These are phyloP conservation scores for Geotrichum candidum DNA, from an alignment of 1,139 yeast genomes.

Conservation along the genomic window DNA sequence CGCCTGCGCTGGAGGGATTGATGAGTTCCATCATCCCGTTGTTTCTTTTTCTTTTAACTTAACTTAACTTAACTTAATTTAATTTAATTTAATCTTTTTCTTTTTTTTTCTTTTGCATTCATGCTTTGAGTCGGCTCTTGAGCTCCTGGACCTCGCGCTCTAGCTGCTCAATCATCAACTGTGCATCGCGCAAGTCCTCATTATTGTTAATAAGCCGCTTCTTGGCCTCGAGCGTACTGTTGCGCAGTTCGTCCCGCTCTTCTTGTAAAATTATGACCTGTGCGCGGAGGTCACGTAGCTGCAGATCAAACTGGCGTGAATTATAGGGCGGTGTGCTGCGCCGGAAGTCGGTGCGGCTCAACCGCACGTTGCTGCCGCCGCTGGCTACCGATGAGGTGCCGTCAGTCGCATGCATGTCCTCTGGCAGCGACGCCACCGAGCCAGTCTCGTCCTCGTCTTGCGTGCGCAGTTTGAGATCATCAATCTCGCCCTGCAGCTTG, in stretches of 20 bases:
- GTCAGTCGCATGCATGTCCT: conserved; percentile 28
- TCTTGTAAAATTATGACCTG: conserved; percentile 74
- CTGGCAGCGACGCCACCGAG: conserved; percentile 27
- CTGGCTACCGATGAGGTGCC: conserved; percentile 4
- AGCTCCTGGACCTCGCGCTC: conserved; percentile 20
- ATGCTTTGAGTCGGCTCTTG: background rate
- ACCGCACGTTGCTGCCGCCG: conserved; percentile 13
- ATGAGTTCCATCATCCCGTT: too few relatives aligned
- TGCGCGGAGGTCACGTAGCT: conserved; percentile 76
- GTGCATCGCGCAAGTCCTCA: conserved; percentile 29
- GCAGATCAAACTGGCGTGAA: conserved; percentile 67
- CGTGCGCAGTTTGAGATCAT: conserved; percentile 51
- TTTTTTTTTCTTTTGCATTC: background rate
- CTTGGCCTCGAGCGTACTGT: conserved; percentile 34
- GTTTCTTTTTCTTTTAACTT: too few relatives aligned
- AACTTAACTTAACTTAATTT: background rate
- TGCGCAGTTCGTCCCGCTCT: conserved; percentile 76
- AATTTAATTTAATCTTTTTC: background rate
- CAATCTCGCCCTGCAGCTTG: conserved; percentile 57
- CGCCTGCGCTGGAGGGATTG: too few relatives aligned
- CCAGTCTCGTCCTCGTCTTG: conserved; percentile 35
- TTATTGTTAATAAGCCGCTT: conserved; percentile 33
- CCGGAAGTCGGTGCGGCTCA: conserved; percentile 15
- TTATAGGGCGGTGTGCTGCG: conserved; percentile 39
- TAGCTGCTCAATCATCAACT: conserved; percentile 22